Percentiles rank a stretch among this genome's conserved stretches.
These are phyloP conservation scores for Ceratocystis alfenasii DNA, from an alignment of 2,329 filamentous ascomycete species.

Conservation along the genomic window DNA sequence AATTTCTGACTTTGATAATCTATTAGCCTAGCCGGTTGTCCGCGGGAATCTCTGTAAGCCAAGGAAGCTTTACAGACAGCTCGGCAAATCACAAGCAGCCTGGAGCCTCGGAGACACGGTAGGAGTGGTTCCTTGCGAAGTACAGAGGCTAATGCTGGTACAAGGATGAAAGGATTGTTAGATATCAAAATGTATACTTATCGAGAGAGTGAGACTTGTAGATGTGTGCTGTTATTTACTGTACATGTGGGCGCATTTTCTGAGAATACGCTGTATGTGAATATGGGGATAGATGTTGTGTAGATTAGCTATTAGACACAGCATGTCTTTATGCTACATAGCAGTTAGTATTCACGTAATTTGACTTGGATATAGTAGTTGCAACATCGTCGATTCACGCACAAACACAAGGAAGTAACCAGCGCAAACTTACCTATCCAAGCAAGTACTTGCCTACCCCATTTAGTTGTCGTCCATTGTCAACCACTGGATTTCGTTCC, in stretches of 20 bases:
- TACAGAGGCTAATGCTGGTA: slow-evolving; percentile 1
- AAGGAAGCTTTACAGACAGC: not conserved
- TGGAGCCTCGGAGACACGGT: slow-evolving; percentile 4
- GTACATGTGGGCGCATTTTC: no score
- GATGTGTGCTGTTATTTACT: not conserved
- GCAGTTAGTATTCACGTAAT: not conserved
- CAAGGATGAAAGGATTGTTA: not conserved
- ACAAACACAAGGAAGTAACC: not conserved
- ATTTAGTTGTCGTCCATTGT: not conserved
- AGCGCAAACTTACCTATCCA: no score
- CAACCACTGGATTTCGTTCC: slow-evolving; percentile 10
- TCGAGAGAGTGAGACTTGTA: not conserved
- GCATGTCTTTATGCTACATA: not conserved
- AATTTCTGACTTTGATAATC: not conserved
- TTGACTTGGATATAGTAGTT: not conserved
- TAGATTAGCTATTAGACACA: not conserved
- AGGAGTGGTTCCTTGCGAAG: slow-evolving; percentile 2
- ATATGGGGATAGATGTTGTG: not conserved
- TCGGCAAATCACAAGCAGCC: not conserved
- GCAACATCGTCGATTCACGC: not conserved
- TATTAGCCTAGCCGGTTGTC: not conserved
- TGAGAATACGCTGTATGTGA: not conserved
- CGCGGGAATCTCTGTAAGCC: not conserved
- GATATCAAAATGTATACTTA: not conserved
- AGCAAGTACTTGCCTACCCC: not conserved